Conservation (phyloP, 148 eudicot genomes). For the Pharnaceum exiguum region DNA sequence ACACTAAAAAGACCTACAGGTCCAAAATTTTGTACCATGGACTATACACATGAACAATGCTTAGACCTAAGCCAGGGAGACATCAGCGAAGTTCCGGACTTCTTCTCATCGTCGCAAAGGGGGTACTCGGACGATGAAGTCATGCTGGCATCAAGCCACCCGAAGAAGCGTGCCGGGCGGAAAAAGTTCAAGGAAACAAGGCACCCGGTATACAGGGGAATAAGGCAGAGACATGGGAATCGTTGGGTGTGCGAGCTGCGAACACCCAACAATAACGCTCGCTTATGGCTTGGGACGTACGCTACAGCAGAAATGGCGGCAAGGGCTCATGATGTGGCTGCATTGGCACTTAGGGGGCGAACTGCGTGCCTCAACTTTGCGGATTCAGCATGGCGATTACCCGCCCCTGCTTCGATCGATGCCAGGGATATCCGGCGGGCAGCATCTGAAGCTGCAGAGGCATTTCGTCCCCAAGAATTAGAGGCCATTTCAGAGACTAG, state of each 20-base stretch:
- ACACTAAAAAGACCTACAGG: not conserved
- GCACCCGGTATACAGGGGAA: slow-evolving; percentile 53
- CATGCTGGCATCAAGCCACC: slow-evolving; percentile 30
- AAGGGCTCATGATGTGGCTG: slow-evolving; percentile 37
- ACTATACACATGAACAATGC: slow-evolving; percentile 1
- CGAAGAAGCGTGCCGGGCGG: slow-evolving; percentile 47
- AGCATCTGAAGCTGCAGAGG: slow-evolving; percentile 44
- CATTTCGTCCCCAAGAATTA: slow-evolving; percentile 21
- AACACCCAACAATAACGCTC: slow-evolving; percentile 33
- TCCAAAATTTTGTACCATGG: not conserved
- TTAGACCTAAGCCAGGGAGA: not conserved
- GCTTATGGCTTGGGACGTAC: slow-evolving; percentile 62
- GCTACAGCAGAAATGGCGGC: slow-evolving; percentile 50
- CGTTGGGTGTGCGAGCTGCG: slow-evolving; percentile 60
- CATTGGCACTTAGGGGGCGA: slow-evolving; percentile 22
- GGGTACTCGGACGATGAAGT: slow-evolving; percentile 22
- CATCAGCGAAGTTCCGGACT: not conserved
- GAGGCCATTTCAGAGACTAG: too few species aligned
- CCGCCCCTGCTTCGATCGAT: slow-evolving; percentile 16
- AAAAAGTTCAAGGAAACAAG: slow-evolving; percentile 57
- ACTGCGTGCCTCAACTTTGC: slow-evolving; percentile 36
- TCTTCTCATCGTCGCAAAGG: not conserved
- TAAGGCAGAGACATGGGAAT: slow-evolving; percentile 39
- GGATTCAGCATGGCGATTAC: slow-evolving; percentile 33
- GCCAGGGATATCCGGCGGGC: slow-evolving; percentile 31